Conservation (phyloP, 768 basidiomycete species). For the Psilocybe sp. region DNA sequence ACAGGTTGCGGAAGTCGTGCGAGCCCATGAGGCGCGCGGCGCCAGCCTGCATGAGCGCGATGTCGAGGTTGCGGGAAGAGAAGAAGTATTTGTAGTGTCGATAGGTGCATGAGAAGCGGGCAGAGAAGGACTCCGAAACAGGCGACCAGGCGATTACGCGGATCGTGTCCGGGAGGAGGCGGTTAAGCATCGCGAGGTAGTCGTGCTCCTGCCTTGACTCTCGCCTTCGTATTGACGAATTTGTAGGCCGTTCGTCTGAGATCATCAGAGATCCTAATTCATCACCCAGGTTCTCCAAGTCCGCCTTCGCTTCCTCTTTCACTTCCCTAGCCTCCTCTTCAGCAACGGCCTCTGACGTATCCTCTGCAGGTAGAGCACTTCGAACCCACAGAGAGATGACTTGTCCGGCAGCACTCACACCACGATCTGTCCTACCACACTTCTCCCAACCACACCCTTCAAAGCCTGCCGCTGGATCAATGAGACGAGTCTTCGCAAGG, state of each 20-base stretch:
- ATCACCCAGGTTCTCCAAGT: conserved; percentile 25
- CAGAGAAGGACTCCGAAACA: conserved; percentile 73
- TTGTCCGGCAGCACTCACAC: conserved; percentile 93
- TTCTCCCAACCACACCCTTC: conserved; percentile 89
- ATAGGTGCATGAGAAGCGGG: conserved; percentile 81
- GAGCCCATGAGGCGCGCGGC: conserved; percentile 74
- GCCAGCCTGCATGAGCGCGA: conserved; percentile 72
- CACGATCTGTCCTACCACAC: conserved; percentile 93
- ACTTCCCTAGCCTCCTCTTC: conserved; percentile 5
- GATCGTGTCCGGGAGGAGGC: conserved; percentile 84
- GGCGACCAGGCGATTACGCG: conserved; percentile 95
- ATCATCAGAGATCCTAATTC: conserved; percentile 37
- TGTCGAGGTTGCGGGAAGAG: conserved; percentile 60
- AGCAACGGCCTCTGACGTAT: conserved; percentile 11
- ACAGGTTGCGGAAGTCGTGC: conserved; percentile 95
- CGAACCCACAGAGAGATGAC: conserved; percentile 91
- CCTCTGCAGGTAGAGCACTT: conserved; percentile 49
- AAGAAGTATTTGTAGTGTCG: conserved; percentile 99
- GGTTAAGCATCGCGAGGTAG: conserved; percentile 81
- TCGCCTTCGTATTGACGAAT: conserved; percentile 14
- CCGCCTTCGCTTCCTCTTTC: background rate
- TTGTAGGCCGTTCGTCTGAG: conserved; percentile 12
- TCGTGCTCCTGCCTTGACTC: conserved; percentile 52
- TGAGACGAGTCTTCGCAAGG: conserved; percentile 70
- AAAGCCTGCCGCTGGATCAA: conserved; percentile 70